phyloP scores from a whole-genome alignment of 2,329 filamentous ascomycete species.

The Akanthomyces muscarius region DNA sequence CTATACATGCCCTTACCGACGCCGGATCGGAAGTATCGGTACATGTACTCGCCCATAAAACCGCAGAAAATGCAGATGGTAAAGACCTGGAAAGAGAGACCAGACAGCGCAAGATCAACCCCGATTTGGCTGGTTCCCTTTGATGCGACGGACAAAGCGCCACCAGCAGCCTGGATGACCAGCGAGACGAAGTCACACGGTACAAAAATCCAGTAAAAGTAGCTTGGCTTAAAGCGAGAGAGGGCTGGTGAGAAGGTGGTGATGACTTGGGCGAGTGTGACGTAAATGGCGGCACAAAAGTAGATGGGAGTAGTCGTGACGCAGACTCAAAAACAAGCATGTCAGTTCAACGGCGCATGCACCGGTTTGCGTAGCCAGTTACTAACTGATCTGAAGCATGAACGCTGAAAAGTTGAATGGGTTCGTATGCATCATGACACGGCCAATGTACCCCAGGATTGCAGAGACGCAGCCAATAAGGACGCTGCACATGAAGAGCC shows the following conservation, averaged over 20 bases:
- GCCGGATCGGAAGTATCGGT: constrained; percentile 23
- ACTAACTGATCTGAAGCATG: constrained; percentile 57
- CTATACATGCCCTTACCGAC: constrained; percentile 19
- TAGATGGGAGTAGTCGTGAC: constrained; percentile 40
- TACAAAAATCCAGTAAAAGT: constrained; percentile 35
- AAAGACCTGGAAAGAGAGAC: constrained; percentile 46
- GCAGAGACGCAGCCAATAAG: constrained; percentile 49
- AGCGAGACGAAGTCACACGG: constrained; percentile 49
- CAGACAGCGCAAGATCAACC: constrained; percentile 45
- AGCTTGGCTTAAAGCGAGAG: constrained; percentile 25
- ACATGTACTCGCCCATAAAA: constrained; percentile 39
- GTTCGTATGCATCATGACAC: constrained; percentile 51
- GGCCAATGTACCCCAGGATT: constrained; percentile 57
- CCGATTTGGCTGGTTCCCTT: constrained; percentile 39
- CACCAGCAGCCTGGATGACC: constrained; percentile 48
- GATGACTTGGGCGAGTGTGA: constrained; percentile 16
- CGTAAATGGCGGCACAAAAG: constrained; percentile 28
- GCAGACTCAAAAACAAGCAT: constrained; percentile 34
- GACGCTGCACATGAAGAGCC: constrained; percentile 45
- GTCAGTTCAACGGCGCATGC: no score
- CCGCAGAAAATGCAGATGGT: constrained; percentile 42
- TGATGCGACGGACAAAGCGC: constrained; percentile 35
- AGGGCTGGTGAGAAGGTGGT: constrained; percentile 25
- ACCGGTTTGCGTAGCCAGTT: neutral
- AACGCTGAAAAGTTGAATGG: constrained; percentile 56